A percentile compares a stretch with the other conserved stretches of the same genome.
phyloP scores from a whole-genome alignment of 495 filamentous ascomycete genomes.

The Aspergillus sparsus region DNA sequence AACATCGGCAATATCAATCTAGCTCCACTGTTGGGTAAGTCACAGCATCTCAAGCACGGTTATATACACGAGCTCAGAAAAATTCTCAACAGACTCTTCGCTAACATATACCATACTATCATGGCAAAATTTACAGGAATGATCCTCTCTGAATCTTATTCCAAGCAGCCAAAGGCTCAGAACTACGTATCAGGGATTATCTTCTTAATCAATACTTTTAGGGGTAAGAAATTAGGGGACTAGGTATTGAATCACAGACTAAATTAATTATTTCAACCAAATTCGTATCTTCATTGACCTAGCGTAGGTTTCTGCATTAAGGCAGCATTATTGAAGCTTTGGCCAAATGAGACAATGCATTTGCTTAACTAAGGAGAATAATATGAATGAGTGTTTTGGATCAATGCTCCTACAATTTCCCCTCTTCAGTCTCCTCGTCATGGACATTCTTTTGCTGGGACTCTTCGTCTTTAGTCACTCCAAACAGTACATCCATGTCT shows the following conservation, averaged over 20 bases:
- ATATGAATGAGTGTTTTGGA: background rate
- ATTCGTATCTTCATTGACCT: background rate
- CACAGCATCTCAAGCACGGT: slow-evolving; percentile 15
- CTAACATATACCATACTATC: background rate
- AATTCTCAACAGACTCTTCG: slow-evolving; percentile 18
- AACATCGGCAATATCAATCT: background rate
- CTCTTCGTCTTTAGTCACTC: slow-evolving; percentile 10
- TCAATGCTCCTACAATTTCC: background rate
- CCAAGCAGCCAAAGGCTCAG: slow-evolving; percentile 24
- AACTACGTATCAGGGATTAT: background rate
- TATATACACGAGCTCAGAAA: slow-evolving; percentile 13
- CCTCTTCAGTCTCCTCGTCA: background rate
- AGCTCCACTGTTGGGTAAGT: slow-evolving; percentile 18
- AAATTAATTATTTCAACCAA: background rate
- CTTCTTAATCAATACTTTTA: background rate
- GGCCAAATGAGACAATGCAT: background rate
- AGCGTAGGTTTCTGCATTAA: background rate
- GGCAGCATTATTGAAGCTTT: background rate
- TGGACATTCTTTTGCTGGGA: slow-evolving; percentile 21
- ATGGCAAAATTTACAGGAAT: slow-evolving; percentile 13
- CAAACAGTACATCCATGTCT: slow-evolving; percentile 53
- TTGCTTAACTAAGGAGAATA: background rate
- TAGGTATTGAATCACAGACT: background rate
- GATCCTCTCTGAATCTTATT: slow-evolving; percentile 22
- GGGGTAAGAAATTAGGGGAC: background rate